phyloP scores from a whole-genome alignment of 148 eudicot genomes.

The Camellia japonica region DNA sequence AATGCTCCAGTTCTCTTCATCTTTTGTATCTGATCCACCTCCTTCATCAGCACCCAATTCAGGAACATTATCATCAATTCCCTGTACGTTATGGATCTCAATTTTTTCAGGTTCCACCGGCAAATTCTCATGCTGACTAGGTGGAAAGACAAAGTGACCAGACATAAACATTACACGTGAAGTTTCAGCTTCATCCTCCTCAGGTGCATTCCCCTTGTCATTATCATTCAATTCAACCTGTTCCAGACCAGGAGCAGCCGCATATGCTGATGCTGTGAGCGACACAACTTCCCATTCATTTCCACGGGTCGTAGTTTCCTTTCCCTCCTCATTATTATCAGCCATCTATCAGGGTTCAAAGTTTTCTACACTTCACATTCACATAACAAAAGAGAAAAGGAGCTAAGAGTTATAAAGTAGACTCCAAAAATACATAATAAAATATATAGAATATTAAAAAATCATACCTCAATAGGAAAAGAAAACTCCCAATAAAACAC shows the following conservation, averaged over 20 bases:
- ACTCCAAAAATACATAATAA: background rate
- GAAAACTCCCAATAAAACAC: background rate
- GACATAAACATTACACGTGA: constrained; percentile 79
- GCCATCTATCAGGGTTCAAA: constrained; percentile 30
- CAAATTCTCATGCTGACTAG: constrained; percentile 79
- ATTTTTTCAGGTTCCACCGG: constrained; percentile 51
- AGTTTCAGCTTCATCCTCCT: constrained; percentile 47
- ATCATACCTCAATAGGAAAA: background rate
- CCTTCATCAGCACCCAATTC: constrained; percentile 30
- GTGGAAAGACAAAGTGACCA: constrained; percentile 86
- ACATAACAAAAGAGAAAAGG: background rate
- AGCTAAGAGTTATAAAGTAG: background rate
- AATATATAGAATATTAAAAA: background rate
- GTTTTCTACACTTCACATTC: constrained; percentile 5
- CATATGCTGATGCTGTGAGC: constrained; percentile 88
- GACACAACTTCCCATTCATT: constrained; percentile 97
- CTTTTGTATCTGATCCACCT: constrained; percentile 36
- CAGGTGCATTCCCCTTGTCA: constrained; percentile 30
- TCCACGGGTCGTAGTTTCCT: constrained; percentile 48
- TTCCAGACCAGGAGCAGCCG: constrained; percentile 73
- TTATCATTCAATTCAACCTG: constrained; percentile 42
- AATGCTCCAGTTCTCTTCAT: constrained; percentile 37
- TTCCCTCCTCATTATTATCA: constrained; percentile 48
- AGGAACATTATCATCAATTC: constrained; percentile 30
- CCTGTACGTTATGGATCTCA: constrained; percentile 32